Evolutionary conservation across 208 protist species (phyloP).

Genomic region (Leishmania martiniquensis): DNA sequence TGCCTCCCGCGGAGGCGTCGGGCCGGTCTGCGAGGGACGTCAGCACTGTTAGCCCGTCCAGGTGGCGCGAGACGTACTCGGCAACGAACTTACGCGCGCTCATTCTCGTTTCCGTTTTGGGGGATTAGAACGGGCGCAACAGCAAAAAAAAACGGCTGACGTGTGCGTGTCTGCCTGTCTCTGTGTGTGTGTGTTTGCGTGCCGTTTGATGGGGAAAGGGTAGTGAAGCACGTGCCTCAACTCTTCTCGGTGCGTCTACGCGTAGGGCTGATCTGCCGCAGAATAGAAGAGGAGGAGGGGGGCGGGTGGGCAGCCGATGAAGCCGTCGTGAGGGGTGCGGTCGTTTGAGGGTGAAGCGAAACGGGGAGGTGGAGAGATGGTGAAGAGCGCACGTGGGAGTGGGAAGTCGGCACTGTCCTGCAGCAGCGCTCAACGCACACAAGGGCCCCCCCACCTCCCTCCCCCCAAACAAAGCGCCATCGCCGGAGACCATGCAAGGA

Average conservation of each 20-base stretch:
- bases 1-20: slow-evolving; percentile 9
- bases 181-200: no score
- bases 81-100: slow-evolving; percentile 44
- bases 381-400: neutral
- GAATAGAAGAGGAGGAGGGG: neutral
- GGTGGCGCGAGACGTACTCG: slow-evolving; percentile 71
- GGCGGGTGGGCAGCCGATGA: neutral
- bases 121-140: neutral
- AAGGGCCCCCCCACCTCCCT: neutral
- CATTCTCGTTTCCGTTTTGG: slow-evolving; percentile 3
- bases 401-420: no score
- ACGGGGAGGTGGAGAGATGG: neutral
- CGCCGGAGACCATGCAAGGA: neutral
- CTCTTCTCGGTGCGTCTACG: neutral
- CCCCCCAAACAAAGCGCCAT: no score
- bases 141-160: no score
- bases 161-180: slow-evolving; percentile 8
- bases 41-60: slow-evolving; percentile 55
- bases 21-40: slow-evolving; percentile 33
- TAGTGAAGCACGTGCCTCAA: neutral
- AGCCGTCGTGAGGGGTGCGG: neutral
- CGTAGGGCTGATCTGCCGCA: neutral
- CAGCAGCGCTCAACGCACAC: neutral
- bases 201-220: neutral
- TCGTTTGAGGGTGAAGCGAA: neutral